Base-by-base conservation (phyloP, 176 grass and related monocot genomes). In the Aegilops sharonensis region DNA sequence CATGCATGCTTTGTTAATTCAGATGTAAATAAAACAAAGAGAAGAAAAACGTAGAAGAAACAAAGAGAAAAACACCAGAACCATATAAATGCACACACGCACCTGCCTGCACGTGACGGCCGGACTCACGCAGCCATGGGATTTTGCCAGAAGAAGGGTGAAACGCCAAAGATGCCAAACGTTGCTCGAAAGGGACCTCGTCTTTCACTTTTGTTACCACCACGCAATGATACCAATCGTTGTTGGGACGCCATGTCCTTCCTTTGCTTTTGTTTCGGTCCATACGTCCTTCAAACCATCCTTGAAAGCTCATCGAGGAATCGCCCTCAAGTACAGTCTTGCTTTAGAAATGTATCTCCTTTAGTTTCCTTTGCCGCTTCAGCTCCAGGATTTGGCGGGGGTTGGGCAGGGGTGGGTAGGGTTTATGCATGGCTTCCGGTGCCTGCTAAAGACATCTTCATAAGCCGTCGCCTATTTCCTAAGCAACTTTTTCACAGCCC, bases 131-230 rank as follows among this genome's bases (percentile, higher is more conserved):
- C 11, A 24, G 35, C 24, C 64, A 64, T 52, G 50, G 80, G 84
- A 78, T 57, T 57, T 66, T 76, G 66, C 81, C 85, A 11, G 62
- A 80, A 54, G 15, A 37, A 24, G 76, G 62, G 81, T 72, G 68
- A 61, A 68, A 54, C 63, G 29, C 40, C 78, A 78, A 45, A 75
- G 81, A 91, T 87, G 64, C 89, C 76, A 87, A 80, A 68, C 89
- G 89, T 87, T 87, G 61, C 43, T 1, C 47, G 75, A 87, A 90
- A 83, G 89, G 75, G 66, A 61, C 47, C 47, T 54, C 73, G 45
- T 24, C 74, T 12, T 27, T 48, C 68, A 70, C 68, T 84, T 91
- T 75, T 65, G 47, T 54, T 12, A 12, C 35, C 43, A 64, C 11
- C 52, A 39, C 50, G 31, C 72, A 64, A 86, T 78, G 84, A 66